Percentiles rank a stretch among this genome's conserved stretches.
phyloP scores from a whole-genome alignment of 805 yeast genomes.

The Ascoidea rubescens region DNA sequence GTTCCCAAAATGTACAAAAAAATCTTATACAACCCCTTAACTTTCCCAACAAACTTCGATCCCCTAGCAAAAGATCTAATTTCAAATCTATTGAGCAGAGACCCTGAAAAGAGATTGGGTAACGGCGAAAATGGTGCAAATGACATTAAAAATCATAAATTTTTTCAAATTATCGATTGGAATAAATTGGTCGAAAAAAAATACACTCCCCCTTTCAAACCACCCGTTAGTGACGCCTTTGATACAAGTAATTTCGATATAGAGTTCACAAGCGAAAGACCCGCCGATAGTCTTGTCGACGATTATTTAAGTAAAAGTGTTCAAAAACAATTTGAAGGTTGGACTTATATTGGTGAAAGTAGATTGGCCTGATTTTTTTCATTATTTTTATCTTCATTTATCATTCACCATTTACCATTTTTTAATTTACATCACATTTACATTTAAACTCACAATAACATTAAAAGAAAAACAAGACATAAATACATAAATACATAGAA shows the following conservation, averaged over 20 bases:
- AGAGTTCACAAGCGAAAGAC: constrained; percentile 85
- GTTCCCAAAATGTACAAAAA: constrained; percentile 88
- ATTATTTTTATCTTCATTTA: no score
- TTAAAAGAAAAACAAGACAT: no score
- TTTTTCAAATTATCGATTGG: constrained; percentile 68
- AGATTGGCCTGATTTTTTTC: constrained; percentile 2
- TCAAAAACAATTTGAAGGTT: constrained; percentile 97
- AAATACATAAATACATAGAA: no score
- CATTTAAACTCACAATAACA: no score
- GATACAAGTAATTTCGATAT: constrained; percentile 92
- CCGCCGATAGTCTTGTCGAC: constrained; percentile 91
- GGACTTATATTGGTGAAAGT: constrained; percentile 74
- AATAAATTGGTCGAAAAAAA: constrained; percentile 49
- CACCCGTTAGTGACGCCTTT: constrained; percentile 69
- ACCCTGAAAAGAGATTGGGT: constrained; percentile 63
- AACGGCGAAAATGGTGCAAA: constrained; percentile 60
- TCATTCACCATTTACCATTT: no score
- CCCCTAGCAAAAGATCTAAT: constrained; percentile 68
- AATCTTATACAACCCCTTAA: constrained; percentile 76
- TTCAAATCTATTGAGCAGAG: constrained; percentile 39
- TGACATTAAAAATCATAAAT: constrained; percentile 71
- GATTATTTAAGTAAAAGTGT: constrained; percentile 85
- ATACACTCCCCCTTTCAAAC: constrained; percentile 91
- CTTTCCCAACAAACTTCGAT: constrained; percentile 80
- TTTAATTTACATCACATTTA: no score